These are phyloP conservation scores for Beverwykella pulmonaria DNA, from an alignment of 495 filamentous ascomycete genomes.

Conservation along the genomic window DNA sequence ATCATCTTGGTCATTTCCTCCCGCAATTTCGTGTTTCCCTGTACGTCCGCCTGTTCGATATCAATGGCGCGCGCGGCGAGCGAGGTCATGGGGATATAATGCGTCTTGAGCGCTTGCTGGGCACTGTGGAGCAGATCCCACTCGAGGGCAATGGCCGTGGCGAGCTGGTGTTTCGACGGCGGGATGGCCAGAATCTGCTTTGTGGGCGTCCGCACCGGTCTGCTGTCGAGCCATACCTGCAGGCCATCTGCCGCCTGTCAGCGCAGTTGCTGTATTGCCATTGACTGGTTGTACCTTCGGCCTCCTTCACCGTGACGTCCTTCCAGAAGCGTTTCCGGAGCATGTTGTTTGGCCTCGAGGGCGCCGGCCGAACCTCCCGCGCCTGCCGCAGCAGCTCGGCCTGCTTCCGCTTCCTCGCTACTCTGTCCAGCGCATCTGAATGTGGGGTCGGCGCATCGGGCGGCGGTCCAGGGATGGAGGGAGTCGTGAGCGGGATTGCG, in stretches of 20 bases:
- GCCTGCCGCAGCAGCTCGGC: slow-evolving; percentile 56
- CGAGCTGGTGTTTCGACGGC: slow-evolving; percentile 73
- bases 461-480: slow-evolving; percentile 82
- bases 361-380: slow-evolving; percentile 50
- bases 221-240: slow-evolving; percentile 76
- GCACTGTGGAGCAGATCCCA: slow-evolving; percentile 84
- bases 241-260: slow-evolving; percentile 55
- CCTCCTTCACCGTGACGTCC: slow-evolving; percentile 66
- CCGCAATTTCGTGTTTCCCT: slow-evolving; percentile 51
- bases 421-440: slow-evolving; percentile 53
- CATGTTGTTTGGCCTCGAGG: slow-evolving; percentile 47
- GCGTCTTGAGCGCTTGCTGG: slow-evolving; percentile 72
- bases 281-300: slow-evolving; percentile 51
- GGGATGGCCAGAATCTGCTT: slow-evolving; percentile 76
- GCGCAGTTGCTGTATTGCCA: slow-evolving; percentile 2
- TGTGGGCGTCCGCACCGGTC: slow-evolving; percentile 73
- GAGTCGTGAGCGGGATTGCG: slow-evolving; percentile 63
- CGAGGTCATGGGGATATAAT: slow-evolving; percentile 89
- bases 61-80: slow-evolving; percentile 78
- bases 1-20: slow-evolving; percentile 64
- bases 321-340: slow-evolving; percentile 82
- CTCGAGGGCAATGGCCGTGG: slow-evolving; percentile 83
- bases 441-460: slow-evolving; percentile 71
- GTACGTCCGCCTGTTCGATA: slow-evolving; percentile 68
- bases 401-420: slow-evolving; percentile 59